Evolutionary conservation across 1,139 yeast species (phyloP), one percentile per base, ranked within the genome.

Genomic region (Hyphopichia burtonii): DNA sequence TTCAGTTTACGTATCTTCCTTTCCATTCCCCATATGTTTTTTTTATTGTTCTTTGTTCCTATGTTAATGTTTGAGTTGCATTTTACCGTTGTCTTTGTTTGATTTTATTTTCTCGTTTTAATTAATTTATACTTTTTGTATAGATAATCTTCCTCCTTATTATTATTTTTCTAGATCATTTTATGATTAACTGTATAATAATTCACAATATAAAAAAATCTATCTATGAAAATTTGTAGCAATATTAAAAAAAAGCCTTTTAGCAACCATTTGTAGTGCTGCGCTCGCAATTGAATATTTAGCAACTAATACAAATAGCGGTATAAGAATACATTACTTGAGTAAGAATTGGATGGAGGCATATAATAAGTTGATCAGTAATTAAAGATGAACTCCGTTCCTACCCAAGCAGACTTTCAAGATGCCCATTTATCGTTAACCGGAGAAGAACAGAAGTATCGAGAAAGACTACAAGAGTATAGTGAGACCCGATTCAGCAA

Each of bases 401-500:
- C 28, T 8, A 25, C 28, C 12, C n/a, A 25, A 25, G 51, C 60
- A 7, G 76, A 70, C 43, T 58, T 52, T 44, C 54, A 49, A n/a
- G 76, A 70, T 48, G 76, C 76, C 9, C 71, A 69, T 47, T 63
- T 55, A 2, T 8, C 11, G 11, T 51, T 52, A 25, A 32, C 27
- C 8, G 45, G 42, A 18, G 37, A 14, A 36, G 50, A 44, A 31
- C 31, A 33, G 5, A 31, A 43, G 5, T 51, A 48, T 36, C 42
- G 31, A 3, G 35, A 44, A 6, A 43, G 40, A 16, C 23, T 50
- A 2, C 39, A 37, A n/a, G 34, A 46, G 23, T 40, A 20, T 14
- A 9, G 14, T 18, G 35, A 31, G 4, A 37, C 39, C 16, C 34
- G 39, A 22, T 37, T 37, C 35, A 31, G 31, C 15, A 37, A 37